Conservation (phyloP, 2,329 filamentous ascomycete genomes). For the Cladosporium phlei region DNA sequence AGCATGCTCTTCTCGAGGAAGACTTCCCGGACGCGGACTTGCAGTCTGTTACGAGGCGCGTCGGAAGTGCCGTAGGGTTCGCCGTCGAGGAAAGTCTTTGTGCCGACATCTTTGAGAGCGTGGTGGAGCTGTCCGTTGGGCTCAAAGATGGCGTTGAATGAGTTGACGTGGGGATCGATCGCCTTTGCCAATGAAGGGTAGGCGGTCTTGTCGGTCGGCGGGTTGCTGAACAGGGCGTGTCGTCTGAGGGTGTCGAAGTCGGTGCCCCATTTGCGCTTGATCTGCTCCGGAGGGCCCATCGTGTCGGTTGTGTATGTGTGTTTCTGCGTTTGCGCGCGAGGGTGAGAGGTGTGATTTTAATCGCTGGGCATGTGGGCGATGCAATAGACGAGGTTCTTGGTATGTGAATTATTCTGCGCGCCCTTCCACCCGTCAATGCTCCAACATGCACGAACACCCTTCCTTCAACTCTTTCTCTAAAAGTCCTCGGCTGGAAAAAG, state of each 20-base stretch:
- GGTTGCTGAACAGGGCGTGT: conserved; percentile 82
- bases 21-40: conserved; percentile 73
- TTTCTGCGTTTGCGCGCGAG: conserved; percentile 4
- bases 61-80: conserved; percentile 50
- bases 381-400: not conserved
- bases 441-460: conserved; percentile 7
- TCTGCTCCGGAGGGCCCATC: conserved; percentile 29
- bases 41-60: conserved; percentile 64
- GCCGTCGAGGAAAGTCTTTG: conserved; percentile 80
- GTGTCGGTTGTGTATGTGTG: conserved; percentile 9
- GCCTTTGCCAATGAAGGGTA: conserved; percentile 82
- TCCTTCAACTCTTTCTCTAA: conserved; percentile 2
- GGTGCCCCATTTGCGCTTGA: conserved; percentile 66
- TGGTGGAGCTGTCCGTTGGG: conserved; percentile 68
- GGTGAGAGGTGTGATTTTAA: conserved; percentile 1
- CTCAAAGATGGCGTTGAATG: conserved; percentile 87
- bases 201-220: conserved; percentile 78
- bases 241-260: conserved; percentile 81
- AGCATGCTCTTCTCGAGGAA: conserved; percentile 77
- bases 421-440: conserved; percentile 7
- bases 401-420: not conserved
- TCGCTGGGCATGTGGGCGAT: not conserved
- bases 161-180: conserved; percentile 88
- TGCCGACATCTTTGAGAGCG: conserved; percentile 82
- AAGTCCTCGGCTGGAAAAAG: conserved; percentile 2